Evolutionary conservation across 225 moss, liverwort and hornwort species (phyloP).

Genomic region (Sphagnum contortum): DNA sequence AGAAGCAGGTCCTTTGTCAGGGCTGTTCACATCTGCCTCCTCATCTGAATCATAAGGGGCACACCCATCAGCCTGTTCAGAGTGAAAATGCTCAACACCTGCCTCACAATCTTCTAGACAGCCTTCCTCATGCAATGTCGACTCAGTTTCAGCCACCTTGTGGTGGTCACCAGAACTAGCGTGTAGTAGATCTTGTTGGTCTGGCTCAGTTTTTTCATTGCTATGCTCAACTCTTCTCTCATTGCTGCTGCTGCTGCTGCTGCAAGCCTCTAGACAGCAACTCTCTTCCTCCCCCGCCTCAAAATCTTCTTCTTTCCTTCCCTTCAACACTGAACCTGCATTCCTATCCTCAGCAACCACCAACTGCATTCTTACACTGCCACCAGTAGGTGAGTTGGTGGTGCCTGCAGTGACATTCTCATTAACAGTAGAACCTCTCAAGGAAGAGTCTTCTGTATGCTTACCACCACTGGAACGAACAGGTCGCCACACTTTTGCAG

Average conservation of each 20-base stretch:
- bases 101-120: not conserved
- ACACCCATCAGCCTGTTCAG: not conserved
- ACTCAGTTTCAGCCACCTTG: not conserved
- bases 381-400: not conserved
- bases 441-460: not conserved
- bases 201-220: not conserved
- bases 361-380: accelerated
- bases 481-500: conserved; percentile 76
- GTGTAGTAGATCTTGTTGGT: not conserved
- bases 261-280: not conserved
- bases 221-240: not conserved
- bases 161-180: not conserved
- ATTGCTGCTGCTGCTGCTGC: not conserved
- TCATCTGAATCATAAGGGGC: not conserved
- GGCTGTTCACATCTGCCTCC: not conserved
- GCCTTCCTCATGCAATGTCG: conserved; percentile 1
- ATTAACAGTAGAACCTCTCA: not conserved
- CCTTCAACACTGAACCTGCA: not conserved
- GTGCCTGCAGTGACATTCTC: not conserved
- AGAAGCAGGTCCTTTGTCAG: not conserved
- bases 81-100: not conserved
- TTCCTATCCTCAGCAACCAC: not conserved
- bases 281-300: conserved; percentile 3
- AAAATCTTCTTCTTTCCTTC: not conserved
- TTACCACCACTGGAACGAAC: not conserved